Conservation (phyloP, 2,329 filamentous ascomycete species). For the Sarocladiaceae sp. region DNA sequence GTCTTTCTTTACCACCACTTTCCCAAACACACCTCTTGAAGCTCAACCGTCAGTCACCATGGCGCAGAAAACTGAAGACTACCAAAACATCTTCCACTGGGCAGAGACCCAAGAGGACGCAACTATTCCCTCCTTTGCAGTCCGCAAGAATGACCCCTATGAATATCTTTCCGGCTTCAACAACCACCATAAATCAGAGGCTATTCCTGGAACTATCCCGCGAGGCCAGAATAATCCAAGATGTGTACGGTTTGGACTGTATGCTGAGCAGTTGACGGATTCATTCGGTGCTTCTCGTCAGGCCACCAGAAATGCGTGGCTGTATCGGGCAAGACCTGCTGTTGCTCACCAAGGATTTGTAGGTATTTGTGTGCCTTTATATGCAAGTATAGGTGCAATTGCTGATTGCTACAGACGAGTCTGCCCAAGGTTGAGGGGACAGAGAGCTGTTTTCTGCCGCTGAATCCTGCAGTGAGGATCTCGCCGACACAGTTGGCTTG, state of each 20-base stretch:
- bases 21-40: too few relatives aligned
- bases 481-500: conserved; percentile 18
- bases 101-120: conserved; percentile 57
- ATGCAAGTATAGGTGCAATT: neutral
- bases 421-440: conserved; percentile 19
- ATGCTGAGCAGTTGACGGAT: conserved; percentile 40
- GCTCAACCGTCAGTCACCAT: too few relatives aligned
- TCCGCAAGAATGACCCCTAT: conserved; percentile 35
- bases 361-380: neutral
- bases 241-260: conserved; percentile 31
- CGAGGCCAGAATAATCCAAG: conserved; percentile 40
- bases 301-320: conserved; percentile 27
- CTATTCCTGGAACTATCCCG: conserved; percentile 40
- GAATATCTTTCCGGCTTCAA: conserved; percentile 53
- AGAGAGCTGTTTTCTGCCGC: conserved; percentile 19
- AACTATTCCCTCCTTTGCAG: conserved; percentile 47
- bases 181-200: conserved; percentile 38
- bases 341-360: conserved; percentile 24
- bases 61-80: conserved; percentile 30
- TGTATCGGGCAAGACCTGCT: conserved; percentile 23
- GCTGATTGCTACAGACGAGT: conserved; percentile 11
- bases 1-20: too few relatives aligned
- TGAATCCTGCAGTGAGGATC: conserved; percentile 18
- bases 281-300: conserved; percentile 26
- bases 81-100: conserved; percentile 52